These are phyloP conservation scores for Melampsora occidentalis DNA, from an alignment of 1,284 basidiomycete species.

Conservation along the genomic window DNA sequence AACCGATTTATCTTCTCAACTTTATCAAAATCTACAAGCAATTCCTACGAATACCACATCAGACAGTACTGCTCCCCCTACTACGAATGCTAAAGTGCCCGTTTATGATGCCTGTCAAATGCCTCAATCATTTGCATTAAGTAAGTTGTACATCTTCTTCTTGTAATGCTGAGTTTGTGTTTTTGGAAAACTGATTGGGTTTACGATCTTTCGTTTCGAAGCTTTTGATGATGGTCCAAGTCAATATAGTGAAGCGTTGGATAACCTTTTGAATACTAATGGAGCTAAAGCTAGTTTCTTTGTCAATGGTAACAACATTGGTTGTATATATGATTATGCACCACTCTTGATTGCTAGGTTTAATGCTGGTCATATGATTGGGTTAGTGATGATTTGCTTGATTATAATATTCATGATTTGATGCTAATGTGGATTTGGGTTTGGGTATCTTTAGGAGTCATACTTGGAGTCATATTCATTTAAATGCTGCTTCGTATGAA, in stretches of 20 bases:
- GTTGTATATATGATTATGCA: slow-evolving; percentile 49
- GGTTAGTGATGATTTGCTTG: slow-evolving; percentile 32
- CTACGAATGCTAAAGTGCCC: too few relatives aligned
- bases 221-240: slow-evolving; percentile 42
- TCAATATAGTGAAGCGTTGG: slow-evolving; percentile 14
- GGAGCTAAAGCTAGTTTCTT: slow-evolving; percentile 21
- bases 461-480: slow-evolving; percentile 49
- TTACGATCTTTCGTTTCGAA: not conserved
- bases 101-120: not conserved
- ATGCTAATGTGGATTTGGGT: not conserved
- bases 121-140: slow-evolving; percentile 4
- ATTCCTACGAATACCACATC: too few relatives aligned
- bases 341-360: slow-evolving; percentile 47
- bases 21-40: too few relatives aligned
- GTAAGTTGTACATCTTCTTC: not conserved
- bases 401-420: not conserved
- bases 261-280: slow-evolving; percentile 2
- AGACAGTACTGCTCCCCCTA: too few relatives aligned
- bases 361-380: slow-evolving; percentile 51
- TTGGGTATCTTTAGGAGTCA: slow-evolving; percentile 38
- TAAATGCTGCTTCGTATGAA: slow-evolving; percentile 46
- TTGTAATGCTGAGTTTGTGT: not conserved
- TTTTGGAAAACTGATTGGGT: too few relatives aligned
- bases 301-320: slow-evolving; percentile 50
- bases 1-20: too few relatives aligned